phyloP scores from a whole-genome alignment of 208 protist species.

The Acanthamoeba royreba region DNA sequence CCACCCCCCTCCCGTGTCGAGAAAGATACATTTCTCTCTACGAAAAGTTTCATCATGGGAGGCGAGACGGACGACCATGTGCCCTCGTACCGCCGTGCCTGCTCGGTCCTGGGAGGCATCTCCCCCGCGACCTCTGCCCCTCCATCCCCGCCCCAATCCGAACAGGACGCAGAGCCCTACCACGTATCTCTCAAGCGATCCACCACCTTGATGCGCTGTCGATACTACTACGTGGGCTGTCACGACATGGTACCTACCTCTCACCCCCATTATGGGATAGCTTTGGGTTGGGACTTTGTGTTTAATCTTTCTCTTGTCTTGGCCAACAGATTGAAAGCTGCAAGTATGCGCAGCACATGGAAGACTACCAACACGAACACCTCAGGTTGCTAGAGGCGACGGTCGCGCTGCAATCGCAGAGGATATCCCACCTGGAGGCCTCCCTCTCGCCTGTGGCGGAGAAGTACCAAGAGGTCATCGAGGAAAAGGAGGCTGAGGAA shows the following conservation, averaged over 20 bases:
- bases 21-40: too few relatives aligned
- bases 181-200: neutral
- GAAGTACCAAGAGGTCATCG: too few relatives aligned
- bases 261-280: too few relatives aligned
- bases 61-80: neutral
- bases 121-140: neutral
- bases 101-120: neutral
- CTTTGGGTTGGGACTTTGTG: too few relatives aligned
- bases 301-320: neutral
- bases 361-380: neutral
- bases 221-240: constrained; percentile 25
- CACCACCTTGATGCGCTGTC: neutral
- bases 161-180: too few relatives aligned
- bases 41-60: too few relatives aligned
- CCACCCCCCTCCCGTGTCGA: too few relatives aligned
- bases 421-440: neutral
- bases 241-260: neutral
- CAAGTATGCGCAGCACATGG: neutral
- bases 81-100: neutral
- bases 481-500: too few relatives aligned
- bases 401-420: neutral
- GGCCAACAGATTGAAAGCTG: neutral
- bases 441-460: too few relatives aligned
- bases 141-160: too few relatives aligned
- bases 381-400: neutral